Evolutionary conservation across 2,329 filamentous ascomycete genomes (phyloP), one percentile per base, ranked within the genome.

Genomic region (Chaetomium olivaceum): DNA sequence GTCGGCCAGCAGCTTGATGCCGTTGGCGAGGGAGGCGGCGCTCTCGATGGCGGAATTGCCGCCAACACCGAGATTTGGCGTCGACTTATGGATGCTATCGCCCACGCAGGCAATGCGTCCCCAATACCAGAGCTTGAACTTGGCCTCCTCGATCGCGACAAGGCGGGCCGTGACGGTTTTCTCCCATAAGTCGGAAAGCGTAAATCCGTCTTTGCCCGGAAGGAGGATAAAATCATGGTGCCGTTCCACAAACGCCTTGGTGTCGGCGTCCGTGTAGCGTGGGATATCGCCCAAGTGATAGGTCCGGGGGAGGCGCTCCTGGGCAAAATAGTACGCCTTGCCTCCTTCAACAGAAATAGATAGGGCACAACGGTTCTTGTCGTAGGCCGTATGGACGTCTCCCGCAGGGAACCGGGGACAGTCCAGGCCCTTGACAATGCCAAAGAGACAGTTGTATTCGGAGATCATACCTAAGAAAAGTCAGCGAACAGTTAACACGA

Each of bases 391-490:
- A n/a, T 68, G 54, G 3, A 61, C 33, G n/a, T 71, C 65, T 4
- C 69, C 69, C 3, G 61, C 29, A 1, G 16, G n/a, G 31, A 68
- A 8, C 25, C 29, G 23, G 6, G 29, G 27, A 21, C 3, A 54
- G 21, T 29, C 8, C 12, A 67, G 33, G 31, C 51, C 60, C 12
- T 60, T 14, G 51, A 61, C 59, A 31, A 69, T 70, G 51, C 69
- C 69, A 46, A 70, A 71, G 25, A 71, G 55, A 21, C 65, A 67
- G 50, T 67, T 65, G 62, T 71, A 65, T 14, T 71, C 69, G 19
- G 64, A 33, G n/a, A 59, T 63, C 25, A 71, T 21, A 25, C 61
- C 67, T 66, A 21, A 1, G 39, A 21, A 19, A n/a, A 50, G 46
- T n/a, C 11, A 29, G 51, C 27, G 3, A 29, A 25, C 6, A 11